Evolutionary conservation across 2,329 filamentous ascomycete species (phyloP).

Genomic region (Fusarium brevicatenulatum): DNA sequence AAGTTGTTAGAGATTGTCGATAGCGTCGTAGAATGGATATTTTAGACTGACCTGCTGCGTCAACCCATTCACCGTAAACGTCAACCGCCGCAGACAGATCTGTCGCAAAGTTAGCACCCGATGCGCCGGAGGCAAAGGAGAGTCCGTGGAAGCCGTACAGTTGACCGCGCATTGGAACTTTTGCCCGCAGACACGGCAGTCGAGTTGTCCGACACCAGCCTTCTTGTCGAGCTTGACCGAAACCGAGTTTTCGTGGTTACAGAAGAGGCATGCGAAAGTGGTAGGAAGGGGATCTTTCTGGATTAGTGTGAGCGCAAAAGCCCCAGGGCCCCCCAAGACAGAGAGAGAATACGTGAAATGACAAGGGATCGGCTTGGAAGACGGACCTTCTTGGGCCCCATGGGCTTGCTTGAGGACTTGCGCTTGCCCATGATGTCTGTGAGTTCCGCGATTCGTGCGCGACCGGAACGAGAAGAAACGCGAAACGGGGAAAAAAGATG

Average conservation of each 20-base stretch:
- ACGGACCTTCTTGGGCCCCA: constrained; percentile 82
- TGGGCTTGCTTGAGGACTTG: constrained; percentile 88
- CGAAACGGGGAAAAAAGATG: constrained; percentile 18
- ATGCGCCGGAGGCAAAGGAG: constrained; percentile 13
- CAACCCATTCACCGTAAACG: constrained; percentile 98
- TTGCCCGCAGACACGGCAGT: constrained; percentile 94
- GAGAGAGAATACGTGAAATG: neutral
- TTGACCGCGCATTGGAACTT: constrained; percentile 93
- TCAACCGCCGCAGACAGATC: constrained; percentile 92
- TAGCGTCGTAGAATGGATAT: neutral
- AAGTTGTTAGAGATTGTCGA: constrained; percentile 23
- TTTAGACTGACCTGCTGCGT: constrained; percentile 71
- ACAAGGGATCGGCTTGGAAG: constrained; percentile 7
- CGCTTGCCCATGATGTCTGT: constrained; percentile 79
- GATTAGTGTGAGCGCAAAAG: constrained; percentile 27
- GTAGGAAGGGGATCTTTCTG: constrained; percentile 79
- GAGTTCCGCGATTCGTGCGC: constrained; percentile 28
- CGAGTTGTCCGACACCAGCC: constrained; percentile 81
- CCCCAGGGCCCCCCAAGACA: neutral
- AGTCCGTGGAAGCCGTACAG: constrained; percentile 65
- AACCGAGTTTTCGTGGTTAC: constrained; percentile 96
- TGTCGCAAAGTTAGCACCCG: constrained; percentile 50
- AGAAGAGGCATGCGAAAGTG: constrained; percentile 96
- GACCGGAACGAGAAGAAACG: constrained; percentile 26
- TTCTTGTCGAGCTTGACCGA: constrained; percentile 95